These are phyloP conservation scores for Eimeria brunetti DNA, from an alignment of 169 alveolate genomes.

Conservation along the genomic window DNA sequence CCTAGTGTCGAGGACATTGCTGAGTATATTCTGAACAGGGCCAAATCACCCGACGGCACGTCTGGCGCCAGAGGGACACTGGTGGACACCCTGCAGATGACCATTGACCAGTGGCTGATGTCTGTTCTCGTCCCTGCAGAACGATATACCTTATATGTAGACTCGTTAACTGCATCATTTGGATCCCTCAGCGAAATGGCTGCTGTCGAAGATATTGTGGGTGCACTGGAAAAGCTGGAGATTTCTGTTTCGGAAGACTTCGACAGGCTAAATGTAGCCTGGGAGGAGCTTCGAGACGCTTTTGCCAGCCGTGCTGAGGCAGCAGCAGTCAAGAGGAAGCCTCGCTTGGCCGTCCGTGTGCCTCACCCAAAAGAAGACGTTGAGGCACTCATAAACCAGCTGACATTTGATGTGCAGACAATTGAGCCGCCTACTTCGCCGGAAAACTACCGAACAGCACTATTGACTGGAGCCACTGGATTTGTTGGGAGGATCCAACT, in stretches of 20 bases:
- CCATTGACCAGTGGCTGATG: constrained; percentile 86
- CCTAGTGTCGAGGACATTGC: constrained; percentile 84
- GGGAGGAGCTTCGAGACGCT: constrained; percentile 83
- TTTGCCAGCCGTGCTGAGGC: constrained; percentile 61
- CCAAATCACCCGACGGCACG: constrained; percentile 27
- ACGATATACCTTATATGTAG: constrained; percentile 83
- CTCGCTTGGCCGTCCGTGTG: constrained; percentile 44
- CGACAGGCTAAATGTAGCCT: constrained; percentile 83
- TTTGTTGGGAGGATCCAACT: constrained; percentile 86
- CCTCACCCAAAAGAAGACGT: constrained; percentile 85
- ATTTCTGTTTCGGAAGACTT: constrained; percentile 82
- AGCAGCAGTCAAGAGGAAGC: constrained; percentile 24
- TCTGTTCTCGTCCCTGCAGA: constrained; percentile 84
- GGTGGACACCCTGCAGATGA: constrained; percentile 49
- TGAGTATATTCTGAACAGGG: constrained; percentile 77
- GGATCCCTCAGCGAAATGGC: constrained; percentile 80
- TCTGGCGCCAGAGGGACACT: constrained; percentile 48
- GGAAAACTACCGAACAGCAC: constrained; percentile 77
- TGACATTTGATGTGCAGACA: constrained; percentile 80
- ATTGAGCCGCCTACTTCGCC: constrained; percentile 81
- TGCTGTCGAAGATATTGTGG: constrained; percentile 82
- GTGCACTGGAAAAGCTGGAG: constrained; percentile 83
- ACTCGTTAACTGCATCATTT: constrained; percentile 79
- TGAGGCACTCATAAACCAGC: constrained; percentile 33
- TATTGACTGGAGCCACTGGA: constrained; percentile 87